Evolutionary conservation across 257 asterid species (phyloP), one percentile per base, ranked within the genome.

Genomic region (Datura wrightii): DNA sequence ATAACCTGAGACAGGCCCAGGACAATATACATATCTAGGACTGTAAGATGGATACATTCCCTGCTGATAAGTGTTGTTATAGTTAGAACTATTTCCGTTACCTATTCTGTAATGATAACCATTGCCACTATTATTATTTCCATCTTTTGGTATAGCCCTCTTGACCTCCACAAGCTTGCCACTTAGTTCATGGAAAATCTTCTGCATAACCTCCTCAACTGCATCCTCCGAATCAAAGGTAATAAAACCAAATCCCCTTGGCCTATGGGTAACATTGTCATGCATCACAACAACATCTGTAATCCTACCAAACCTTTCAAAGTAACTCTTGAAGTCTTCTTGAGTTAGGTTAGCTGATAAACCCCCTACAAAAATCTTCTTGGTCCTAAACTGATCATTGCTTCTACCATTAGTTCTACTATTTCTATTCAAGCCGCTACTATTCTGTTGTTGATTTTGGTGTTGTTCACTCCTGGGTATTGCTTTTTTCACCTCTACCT

Each of bases 401-500:
- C 70, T 86, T 92, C 97, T 92, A 90, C 86, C 84, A 83, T 83
- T 90, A 90, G 82, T 84, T 87, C 92, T 93, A 82, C 42, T 42
- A 53, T 85, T 88, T 83, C 92, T 89, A 90, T 18, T 89, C 86
- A 87, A 89, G 39, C 93, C 91, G 85, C 91, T 89, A 60, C 86
- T 55, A 39, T 82, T 88, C 50, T 76, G 92, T 78, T 87, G 93
- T 14, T 88, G 92, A 82, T 88, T 86, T 69, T 90, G 95, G 52
- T 83, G 87, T 66, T 92, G 97, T 82, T 96, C 99, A 79, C 90
- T 87, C 86, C 93, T 93, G 14, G 99, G 98, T 88, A 94, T 93
- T 56, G 98, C 99, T 86, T 93, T 93, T 90, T 94, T 96, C 90
- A 96, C 98, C 48, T 96, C 98, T 83, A 96, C 99, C 99, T 96